Conservation (phyloP, 306 rosid species). For the Geum urbanum region DNA sequence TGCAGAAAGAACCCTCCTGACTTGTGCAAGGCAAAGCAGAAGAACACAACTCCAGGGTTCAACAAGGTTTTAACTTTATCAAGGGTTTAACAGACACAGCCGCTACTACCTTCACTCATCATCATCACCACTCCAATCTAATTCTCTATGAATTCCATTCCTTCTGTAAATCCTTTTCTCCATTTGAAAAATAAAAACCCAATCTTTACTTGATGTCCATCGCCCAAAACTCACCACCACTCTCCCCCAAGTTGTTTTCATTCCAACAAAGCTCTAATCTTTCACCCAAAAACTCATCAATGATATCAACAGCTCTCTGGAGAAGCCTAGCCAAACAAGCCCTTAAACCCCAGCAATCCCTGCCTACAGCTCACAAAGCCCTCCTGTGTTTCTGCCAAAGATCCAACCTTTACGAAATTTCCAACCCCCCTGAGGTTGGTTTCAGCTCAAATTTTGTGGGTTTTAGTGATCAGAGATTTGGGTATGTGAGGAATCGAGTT, state of each 20-base stretch:
- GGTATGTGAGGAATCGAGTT: constrained; percentile 23
- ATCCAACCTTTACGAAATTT: constrained; percentile 8
- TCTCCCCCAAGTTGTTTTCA: constrained; percentile 18
- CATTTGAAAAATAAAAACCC: background rate
- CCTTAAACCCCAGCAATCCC: constrained; percentile 23
- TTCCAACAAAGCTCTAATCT: background rate
- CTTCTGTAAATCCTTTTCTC: constrained; percentile 9
- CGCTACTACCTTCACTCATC: background rate
- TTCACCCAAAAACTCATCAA: constrained; percentile 25
- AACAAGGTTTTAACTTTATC: constrained; percentile 6
- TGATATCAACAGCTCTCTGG: constrained; percentile 64
- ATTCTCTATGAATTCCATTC: constrained; percentile 28
- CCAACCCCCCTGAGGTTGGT: constrained; percentile 23
- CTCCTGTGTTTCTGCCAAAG: constrained; percentile 25
- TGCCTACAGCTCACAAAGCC: constrained; percentile 21
- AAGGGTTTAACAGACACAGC: constrained; percentile 37
- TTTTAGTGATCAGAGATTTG: constrained; percentile 18
- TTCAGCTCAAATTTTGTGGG: constrained; percentile 25
- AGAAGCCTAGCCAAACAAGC: constrained; percentile 49
- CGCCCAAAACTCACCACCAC: constrained; percentile 21
- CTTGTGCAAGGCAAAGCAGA: background rate
- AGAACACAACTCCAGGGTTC: constrained; percentile 19
- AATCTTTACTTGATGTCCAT: constrained; percentile 46
- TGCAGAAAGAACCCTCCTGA: background rate
- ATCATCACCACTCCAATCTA: background rate